Evolutionary conservation across 768 basidiomycete genomes (phyloP).

Genomic region (Rhizopogon rudus): DNA sequence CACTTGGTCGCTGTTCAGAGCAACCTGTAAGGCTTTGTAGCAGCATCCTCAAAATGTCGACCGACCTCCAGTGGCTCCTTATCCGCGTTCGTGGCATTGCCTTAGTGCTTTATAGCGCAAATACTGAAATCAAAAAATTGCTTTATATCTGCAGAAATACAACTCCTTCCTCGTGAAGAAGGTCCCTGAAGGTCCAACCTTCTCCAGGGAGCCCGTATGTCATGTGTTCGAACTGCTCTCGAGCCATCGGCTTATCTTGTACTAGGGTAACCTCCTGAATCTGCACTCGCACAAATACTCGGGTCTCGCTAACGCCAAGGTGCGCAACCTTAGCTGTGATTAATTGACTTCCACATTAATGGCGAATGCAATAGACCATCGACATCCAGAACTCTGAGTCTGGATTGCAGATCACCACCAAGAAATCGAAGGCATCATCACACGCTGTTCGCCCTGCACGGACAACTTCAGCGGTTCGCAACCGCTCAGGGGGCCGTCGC

Average conservation of each 20-base stretch:
- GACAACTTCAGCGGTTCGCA: constrained; percentile 51
- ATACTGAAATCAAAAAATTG: neutral
- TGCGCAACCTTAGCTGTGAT: constrained; percentile 19
- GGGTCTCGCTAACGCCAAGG: constrained; percentile 82
- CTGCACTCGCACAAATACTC: constrained; percentile 92
- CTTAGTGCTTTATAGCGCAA: neutral
- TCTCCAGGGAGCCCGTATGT: constrained; percentile 82
- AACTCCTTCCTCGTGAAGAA: constrained; percentile 87
- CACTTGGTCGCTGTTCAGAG: constrained; percentile 14
- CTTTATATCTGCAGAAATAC: constrained; percentile 47
- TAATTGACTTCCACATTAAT: neutral
- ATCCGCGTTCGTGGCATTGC: constrained; percentile 60
- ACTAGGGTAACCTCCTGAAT: constrained; percentile 81
- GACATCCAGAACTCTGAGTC: constrained; percentile 50
- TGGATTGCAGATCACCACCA: constrained; percentile 57
- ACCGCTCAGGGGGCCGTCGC: constrained; percentile 68
- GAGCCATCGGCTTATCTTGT: constrained; percentile 5
- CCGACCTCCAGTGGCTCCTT: constrained; percentile 93
- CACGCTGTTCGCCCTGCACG: constrained; percentile 43
- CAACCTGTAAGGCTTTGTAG: constrained; percentile 1
- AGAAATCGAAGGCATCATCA: constrained; percentile 58
- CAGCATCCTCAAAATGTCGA: constrained; percentile 56
- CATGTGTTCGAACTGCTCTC: neutral
- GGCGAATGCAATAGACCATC: constrained; percentile 47
- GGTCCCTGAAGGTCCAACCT: constrained; percentile 63